phyloP scores from a whole-genome alignment of 2,329 filamentous ascomycete species.

The Fusarium metavorans region DNA sequence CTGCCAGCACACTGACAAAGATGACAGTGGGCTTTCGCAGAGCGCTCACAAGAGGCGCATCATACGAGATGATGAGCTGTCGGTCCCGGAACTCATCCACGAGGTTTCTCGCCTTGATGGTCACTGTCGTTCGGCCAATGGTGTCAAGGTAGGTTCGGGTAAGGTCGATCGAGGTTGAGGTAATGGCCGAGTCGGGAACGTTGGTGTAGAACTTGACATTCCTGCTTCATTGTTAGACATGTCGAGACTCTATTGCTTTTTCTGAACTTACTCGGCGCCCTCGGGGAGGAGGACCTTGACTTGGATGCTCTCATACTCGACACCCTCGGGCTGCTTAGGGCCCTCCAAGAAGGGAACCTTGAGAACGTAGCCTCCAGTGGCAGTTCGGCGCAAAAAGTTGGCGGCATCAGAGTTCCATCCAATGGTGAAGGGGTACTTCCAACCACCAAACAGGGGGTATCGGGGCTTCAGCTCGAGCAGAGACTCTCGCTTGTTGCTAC shows the following conservation, averaged over 20 bases:
- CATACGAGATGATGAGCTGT: conserved; percentile 87
- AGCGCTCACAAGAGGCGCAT: conserved; percentile 79
- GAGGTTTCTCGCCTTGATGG: conserved; percentile 84
- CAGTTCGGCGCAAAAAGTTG: conserved; percentile 77
- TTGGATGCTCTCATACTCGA: conserved; percentile 85
- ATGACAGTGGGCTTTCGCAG: conserved; percentile 90
- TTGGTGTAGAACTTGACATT: conserved; percentile 83
- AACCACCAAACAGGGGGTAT: conserved; percentile 96
- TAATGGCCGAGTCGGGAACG: conserved; percentile 73
- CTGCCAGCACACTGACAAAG: conserved; percentile 76
- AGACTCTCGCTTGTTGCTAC: conserved; percentile 81
- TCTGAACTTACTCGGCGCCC: conserved; percentile 78
- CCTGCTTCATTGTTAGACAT: conserved; percentile 63
- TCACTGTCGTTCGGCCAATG: conserved; percentile 84
- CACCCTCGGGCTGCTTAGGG: conserved; percentile 84
- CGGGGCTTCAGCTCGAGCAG: conserved; percentile 90
- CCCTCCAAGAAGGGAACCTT: conserved; percentile 95
- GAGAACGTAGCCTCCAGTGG: conserved; percentile 80
- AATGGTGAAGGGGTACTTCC: conserved; percentile 97
- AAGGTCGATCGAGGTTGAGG: conserved; percentile 68
- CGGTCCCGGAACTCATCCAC: conserved; percentile 91
- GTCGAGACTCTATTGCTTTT: background rate
- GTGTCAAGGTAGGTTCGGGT: conserved; percentile 96
- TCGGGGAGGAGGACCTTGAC: conserved; percentile 90
- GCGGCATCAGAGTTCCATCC: conserved; percentile 93